phyloP scores from a whole-genome alignment of 2,329 filamentous ascomycete species.

The Pseudocercospora musae region DNA sequence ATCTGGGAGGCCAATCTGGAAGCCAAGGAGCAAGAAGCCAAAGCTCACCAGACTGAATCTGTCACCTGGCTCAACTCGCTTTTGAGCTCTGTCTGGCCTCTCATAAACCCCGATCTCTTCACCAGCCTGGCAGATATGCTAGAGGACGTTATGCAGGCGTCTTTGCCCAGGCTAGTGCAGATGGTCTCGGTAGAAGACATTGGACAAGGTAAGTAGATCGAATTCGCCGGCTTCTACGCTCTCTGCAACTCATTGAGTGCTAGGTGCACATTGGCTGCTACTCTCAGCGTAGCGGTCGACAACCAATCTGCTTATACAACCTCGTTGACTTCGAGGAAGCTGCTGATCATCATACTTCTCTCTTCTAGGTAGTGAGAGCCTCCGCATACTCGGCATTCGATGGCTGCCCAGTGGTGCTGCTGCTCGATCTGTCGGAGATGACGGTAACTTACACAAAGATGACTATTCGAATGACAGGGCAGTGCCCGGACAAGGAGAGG shows the following conservation, averaged over 20 bases:
- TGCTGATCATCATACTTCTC: background rate
- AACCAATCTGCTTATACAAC: background rate
- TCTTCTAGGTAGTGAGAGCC: slow-evolving; percentile 58
- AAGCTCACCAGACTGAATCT: slow-evolving; percentile 58
- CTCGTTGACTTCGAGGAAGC: background rate
- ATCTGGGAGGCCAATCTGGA: slow-evolving; percentile 64
- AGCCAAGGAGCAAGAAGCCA: slow-evolving; percentile 48
- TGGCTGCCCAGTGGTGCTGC: slow-evolving; percentile 72
- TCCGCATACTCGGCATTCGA: slow-evolving; percentile 67
- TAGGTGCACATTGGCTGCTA: background rate
- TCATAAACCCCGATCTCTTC: slow-evolving; percentile 74
- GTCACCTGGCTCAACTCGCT: slow-evolving; percentile 70
- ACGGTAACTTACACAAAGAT: slow-evolving; percentile 53
- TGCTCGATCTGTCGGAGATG: slow-evolving; percentile 56
- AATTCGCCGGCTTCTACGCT: background rate
- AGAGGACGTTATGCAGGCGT: slow-evolving; percentile 78
- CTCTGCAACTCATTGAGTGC: background rate
- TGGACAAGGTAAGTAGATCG: slow-evolving; percentile 49
- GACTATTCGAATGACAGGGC: slow-evolving; percentile 48
- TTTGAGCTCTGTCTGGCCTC: slow-evolving; percentile 65
- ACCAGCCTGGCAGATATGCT: slow-evolving; percentile 65
- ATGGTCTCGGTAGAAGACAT: slow-evolving; percentile 76
- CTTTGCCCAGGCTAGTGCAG: slow-evolving; percentile 63
- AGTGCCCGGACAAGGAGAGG: slow-evolving; percentile 45
- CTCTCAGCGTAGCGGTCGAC: background rate